Evolutionary conservation across 495 filamentous ascomycete genomes (phyloP).

Genomic region (Hypoxylon fuscum): DNA sequence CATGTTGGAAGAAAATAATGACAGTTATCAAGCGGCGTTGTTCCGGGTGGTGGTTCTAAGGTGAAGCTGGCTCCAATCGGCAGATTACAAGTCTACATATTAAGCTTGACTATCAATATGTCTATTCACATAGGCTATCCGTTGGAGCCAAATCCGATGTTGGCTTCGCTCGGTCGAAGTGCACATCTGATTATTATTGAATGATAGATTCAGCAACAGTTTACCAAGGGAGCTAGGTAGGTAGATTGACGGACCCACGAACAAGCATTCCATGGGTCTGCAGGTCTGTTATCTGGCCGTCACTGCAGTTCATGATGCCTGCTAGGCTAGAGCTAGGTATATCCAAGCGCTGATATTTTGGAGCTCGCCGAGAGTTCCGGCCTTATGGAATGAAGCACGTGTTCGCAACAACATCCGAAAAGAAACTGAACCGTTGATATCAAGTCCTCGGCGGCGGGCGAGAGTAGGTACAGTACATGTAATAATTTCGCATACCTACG

Average conservation of each 20-base stretch:
- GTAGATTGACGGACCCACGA: no score
- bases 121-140: no score
- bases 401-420: conserved; percentile 11
- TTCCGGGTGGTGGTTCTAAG: conserved; percentile 20
- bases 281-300: neutral
- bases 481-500: conserved; percentile 21
- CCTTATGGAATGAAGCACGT: conserved; percentile 31
- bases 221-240: no score
- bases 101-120: conserved; percentile 7
- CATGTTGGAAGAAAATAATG: conserved; percentile 5
- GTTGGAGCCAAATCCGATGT: neutral
- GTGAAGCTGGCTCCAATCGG: conserved; percentile 27
- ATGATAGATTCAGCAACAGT: no score
- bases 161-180: neutral
- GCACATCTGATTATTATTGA: neutral
- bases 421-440: conserved; percentile 1
- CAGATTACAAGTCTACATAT: conserved; percentile 26
- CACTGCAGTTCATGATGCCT: conserved; percentile 8
- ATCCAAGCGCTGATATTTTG: conserved; percentile 7
- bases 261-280: no score
- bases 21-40: conserved; percentile 6
- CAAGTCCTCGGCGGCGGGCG: conserved; percentile 31
- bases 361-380: conserved; percentile 24
- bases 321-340: conserved; percentile 3
- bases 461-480: conserved; percentile 2